These are phyloP conservation scores for Irpex lacteus DNA, from an alignment of 1,284 basidiomycete genomes.

Conservation along the genomic window DNA sequence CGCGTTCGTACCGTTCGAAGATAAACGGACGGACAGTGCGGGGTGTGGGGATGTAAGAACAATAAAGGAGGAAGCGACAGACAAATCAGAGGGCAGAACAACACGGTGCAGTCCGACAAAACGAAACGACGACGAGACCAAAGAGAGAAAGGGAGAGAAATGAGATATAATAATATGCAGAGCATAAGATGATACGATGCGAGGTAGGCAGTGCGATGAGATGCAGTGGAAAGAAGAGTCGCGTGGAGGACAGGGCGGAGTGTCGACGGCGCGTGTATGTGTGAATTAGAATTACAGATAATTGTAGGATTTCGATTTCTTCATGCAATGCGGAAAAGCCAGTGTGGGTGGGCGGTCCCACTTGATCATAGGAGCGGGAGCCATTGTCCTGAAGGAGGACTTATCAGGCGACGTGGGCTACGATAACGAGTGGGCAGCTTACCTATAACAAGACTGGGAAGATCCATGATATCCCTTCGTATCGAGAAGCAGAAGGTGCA, in stretches of 20 bases:
- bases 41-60: background rate
- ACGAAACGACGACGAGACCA: background rate
- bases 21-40: background rate
- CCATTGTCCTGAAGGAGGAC: slow-evolving; percentile 63
- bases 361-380: slow-evolving; percentile 59
- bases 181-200: slow-evolving; percentile 3
- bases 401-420: background rate
- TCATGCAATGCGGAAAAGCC: background rate
- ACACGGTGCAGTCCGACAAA: slow-evolving; percentile 1
- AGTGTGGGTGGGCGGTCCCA: slow-evolving; percentile 4
- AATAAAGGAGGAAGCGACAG: background rate
- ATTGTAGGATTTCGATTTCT: background rate
- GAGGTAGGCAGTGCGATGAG: background rate
- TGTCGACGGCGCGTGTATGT: background rate
- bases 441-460: slow-evolving; percentile 87
- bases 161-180: slow-evolving; percentile 6
- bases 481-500: slow-evolving; percentile 94
- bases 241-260: background rate
- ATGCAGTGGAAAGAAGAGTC: background rate
- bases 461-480: slow-evolving; percentile 83
- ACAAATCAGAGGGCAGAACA: background rate
- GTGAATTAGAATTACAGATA: slow-evolving; percentile 8
- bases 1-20: background rate
- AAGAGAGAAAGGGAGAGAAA: background rate
- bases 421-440: slow-evolving; percentile 14